A percentile compares a stretch with the other conserved stretches of the same genome.
Conservation (phyloP, 164 flowering plant species). For the Dillenia turbinata region DNA sequence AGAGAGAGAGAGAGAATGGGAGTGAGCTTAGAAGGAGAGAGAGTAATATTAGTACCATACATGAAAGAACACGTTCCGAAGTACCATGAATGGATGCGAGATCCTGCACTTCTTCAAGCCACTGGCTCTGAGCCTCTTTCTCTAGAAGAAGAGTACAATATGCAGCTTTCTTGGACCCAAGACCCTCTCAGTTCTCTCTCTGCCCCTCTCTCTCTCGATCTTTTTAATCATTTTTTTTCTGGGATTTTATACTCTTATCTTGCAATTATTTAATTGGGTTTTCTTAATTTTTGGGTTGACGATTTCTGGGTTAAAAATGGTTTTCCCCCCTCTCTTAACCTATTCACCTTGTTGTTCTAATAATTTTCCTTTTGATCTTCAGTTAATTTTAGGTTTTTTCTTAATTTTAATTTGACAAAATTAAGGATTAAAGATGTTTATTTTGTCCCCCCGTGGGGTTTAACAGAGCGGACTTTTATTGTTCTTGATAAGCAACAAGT, state of each 20-base stretch:
- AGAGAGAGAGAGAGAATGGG: slow-evolving; percentile 28
- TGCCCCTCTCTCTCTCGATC: not conserved
- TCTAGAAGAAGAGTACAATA: slow-evolving; percentile 69
- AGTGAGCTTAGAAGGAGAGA: slow-evolving; percentile 68
- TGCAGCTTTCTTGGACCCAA: slow-evolving; percentile 88
- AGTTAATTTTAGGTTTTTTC: not conserved
- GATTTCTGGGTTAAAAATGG: too few relatives aligned
- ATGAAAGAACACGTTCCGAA: slow-evolving; percentile 77
- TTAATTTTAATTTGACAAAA: not conserved
- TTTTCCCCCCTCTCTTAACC: too few relatives aligned
- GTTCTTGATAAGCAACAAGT: slow-evolving; percentile 71
- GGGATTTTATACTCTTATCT: not conserved
- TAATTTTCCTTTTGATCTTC: too few relatives aligned
- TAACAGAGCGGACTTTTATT: slow-evolving; percentile 87
- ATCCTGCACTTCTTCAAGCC: slow-evolving; percentile 68
- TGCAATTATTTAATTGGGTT: slow-evolving; percentile 1
- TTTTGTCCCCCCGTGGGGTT: not conserved
- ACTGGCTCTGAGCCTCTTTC: slow-evolving; percentile 96
- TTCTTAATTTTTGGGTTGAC: slow-evolving; percentile 5
- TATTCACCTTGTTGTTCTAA: too few relatives aligned
- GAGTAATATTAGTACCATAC: slow-evolving; percentile 78
- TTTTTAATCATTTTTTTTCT: not conserved
- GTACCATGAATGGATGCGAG: slow-evolving; percentile 95
- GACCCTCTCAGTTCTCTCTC: slow-evolving; percentile 59
- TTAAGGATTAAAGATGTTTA: not conserved